Percentiles rank a stretch among this genome's conserved stretches.
Evolutionary conservation across 1,139 yeast genomes (phyloP).

Genomic region (Starmera stellimalicola): DNA sequence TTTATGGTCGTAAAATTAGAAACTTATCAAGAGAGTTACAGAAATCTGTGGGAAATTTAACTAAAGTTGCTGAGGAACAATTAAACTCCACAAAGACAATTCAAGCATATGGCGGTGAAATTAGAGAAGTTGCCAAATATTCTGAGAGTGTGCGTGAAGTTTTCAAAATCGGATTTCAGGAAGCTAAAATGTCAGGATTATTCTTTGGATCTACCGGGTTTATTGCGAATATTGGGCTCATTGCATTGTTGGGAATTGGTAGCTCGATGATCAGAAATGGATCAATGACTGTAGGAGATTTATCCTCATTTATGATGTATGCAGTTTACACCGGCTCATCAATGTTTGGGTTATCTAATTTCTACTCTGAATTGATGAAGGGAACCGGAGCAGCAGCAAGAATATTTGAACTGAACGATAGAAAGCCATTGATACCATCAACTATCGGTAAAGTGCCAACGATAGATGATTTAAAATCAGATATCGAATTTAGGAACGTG

Average conservation of each 20-base stretch:
- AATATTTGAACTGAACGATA: constrained; percentile 77
- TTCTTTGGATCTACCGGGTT: constrained; percentile 78
- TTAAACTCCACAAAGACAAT: constrained; percentile 79
- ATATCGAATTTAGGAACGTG: constrained; percentile 55
- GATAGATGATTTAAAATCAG: constrained; percentile 34
- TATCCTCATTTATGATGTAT: constrained; percentile 90
- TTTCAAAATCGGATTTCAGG: constrained; percentile 66
- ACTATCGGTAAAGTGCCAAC: constrained; percentile 36
- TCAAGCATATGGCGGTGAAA: constrained; percentile 84
- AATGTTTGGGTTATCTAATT: constrained; percentile 82
- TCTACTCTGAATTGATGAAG: constrained; percentile 91
- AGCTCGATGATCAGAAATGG: constrained; percentile 70
- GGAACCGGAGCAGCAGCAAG: constrained; percentile 96
- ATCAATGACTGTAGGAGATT: constrained; percentile 73
- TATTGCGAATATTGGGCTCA: constrained; percentile 71
- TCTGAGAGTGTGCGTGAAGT: constrained; percentile 69
- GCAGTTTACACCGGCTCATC: constrained; percentile 92
- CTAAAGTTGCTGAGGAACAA: constrained; percentile 93
- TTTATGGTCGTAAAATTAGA: constrained; percentile 76
- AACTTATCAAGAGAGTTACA: constrained; percentile 70
- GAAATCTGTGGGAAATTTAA: constrained; percentile 75
- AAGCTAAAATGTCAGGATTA: constrained; percentile 69
- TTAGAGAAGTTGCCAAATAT: constrained; percentile 48
- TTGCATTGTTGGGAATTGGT: constrained; percentile 72
- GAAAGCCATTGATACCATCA: constrained; percentile 63